These are phyloP conservation scores for Hyphopichia fennica DNA, from an alignment of 1,139 yeast species.

Conservation along the genomic window DNA sequence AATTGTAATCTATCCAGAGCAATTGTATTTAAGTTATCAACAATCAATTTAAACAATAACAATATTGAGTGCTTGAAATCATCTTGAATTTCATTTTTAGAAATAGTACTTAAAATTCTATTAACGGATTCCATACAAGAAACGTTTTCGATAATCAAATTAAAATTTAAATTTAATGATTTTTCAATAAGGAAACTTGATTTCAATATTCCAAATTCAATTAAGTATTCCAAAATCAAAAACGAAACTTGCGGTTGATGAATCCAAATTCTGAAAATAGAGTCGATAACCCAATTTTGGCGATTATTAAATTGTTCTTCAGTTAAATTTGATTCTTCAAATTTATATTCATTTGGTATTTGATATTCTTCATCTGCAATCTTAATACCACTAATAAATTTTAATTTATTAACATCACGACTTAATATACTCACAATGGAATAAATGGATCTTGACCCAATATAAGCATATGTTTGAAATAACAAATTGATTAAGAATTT, in stretches of 20 bases:
- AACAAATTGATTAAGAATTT: slow-evolving; percentile 59
- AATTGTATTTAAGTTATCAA: slow-evolving; percentile 35
- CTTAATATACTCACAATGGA: slow-evolving; percentile 75
- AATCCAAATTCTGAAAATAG: slow-evolving; percentile 76
- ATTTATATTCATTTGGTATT: slow-evolving; percentile 30
- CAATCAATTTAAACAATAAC: slow-evolving; percentile 35
- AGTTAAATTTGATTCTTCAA: slow-evolving; percentile 41
- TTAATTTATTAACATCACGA: slow-evolving; percentile 54
- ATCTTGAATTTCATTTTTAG: slow-evolving; percentile 7
- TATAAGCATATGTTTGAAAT: slow-evolving; percentile 71
- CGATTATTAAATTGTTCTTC: slow-evolving; percentile 28
- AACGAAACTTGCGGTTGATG: slow-evolving; percentile 81
- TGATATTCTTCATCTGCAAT: slow-evolving; percentile 29
- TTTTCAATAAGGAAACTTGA: slow-evolving; percentile 43
- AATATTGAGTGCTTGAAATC: slow-evolving; percentile 26
- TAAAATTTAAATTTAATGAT: slow-evolving; percentile 36
- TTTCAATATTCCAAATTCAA: slow-evolving; percentile 49
- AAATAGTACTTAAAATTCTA: slow-evolving; percentile 28
- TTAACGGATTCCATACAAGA: slow-evolving; percentile 49
- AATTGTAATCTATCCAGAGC: slow-evolving; percentile 19
- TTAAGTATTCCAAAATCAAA: slow-evolving; percentile 64
- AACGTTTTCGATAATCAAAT: slow-evolving; percentile 42
- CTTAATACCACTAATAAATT: slow-evolving; percentile 36
- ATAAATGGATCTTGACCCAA: slow-evolving; percentile 87
- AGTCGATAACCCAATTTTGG: slow-evolving; percentile 54